Percentiles rank a stretch among this genome's conserved stretches.
Conservation (phyloP, 495 filamentous ascomycete species). For the Trichoderma erinaceum region DNA sequence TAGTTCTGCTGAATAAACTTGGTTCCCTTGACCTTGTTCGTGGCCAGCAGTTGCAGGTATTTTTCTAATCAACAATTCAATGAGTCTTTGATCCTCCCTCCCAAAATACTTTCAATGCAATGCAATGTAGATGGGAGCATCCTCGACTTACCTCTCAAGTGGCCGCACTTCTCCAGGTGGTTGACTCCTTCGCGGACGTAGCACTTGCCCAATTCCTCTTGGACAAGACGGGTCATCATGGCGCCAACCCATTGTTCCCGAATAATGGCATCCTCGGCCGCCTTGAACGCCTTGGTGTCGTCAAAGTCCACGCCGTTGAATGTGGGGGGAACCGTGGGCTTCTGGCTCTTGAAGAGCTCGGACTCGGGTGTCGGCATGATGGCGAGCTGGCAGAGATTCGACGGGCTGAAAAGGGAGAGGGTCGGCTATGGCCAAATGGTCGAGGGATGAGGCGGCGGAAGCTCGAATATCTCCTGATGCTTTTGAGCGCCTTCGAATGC, state of each 20-base stretch:
- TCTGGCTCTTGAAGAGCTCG: constrained; percentile 82
- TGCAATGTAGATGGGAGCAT: too few relatives aligned
- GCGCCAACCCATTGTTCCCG: constrained; percentile 94
- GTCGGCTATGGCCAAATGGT: background rate
- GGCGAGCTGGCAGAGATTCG: background rate
- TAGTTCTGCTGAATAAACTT: constrained; percentile 90
- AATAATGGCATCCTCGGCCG: constrained; percentile 88
- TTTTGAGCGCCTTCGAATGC: constrained; percentile 8
- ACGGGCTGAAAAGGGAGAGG: background rate
- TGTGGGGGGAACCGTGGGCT: constrained; percentile 86
- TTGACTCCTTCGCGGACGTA: constrained; percentile 93
- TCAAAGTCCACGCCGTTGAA: constrained; percentile 98
- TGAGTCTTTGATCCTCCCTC: background rate
- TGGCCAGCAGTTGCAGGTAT: constrained; percentile 84
- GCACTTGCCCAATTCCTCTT: constrained; percentile 93
- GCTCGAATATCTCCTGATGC: constrained; percentile 7
- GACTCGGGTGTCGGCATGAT: constrained; percentile 88
- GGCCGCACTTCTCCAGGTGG: constrained; percentile 94
- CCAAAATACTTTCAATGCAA: background rate
- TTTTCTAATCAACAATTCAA: constrained; percentile 55
- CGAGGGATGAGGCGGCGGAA: background rate
- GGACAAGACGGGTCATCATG: constrained; percentile 93
- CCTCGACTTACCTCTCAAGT: constrained; percentile 69
- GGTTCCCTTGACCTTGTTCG: constrained; percentile 81
- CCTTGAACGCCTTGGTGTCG: constrained; percentile 82